Conservation (phyloP, 2,329 filamentous ascomycete species). For the Paraconiothyrium brasiliense region DNA sequence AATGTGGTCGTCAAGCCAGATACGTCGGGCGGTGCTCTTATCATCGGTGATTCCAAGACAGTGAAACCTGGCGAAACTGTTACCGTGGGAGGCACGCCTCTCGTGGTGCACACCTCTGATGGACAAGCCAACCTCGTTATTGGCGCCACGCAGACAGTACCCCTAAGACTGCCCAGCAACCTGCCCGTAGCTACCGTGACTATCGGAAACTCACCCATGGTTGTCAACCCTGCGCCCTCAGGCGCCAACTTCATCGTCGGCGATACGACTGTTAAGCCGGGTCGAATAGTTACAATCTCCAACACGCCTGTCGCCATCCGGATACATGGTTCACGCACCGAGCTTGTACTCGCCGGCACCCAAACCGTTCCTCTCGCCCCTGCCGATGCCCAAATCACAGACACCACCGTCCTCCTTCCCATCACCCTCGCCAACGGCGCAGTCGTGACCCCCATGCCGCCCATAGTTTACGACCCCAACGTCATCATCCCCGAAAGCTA, state of each 20-base stretch:
- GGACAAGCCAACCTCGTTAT: slow-evolving; percentile 34
- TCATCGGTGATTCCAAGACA: slow-evolving; percentile 33
- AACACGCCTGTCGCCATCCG: slow-evolving; percentile 4
- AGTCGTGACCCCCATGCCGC: slow-evolving; percentile 15
- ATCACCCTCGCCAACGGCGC: slow-evolving; percentile 25
- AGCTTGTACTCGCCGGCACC: neutral
- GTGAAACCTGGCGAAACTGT: slow-evolving; percentile 31
- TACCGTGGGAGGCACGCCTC: slow-evolving; percentile 34
- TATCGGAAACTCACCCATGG: slow-evolving; percentile 11
- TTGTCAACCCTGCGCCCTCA: slow-evolving; percentile 9
- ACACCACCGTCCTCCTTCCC: slow-evolving; percentile 27
- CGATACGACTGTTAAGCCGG: neutral
- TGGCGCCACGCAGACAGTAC: slow-evolving; percentile 29
- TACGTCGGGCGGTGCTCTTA: slow-evolving; percentile 23
- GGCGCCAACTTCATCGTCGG: slow-evolving; percentile 11
- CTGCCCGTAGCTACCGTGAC: slow-evolving; percentile 25
- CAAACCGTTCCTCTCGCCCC: slow-evolving; percentile 25
- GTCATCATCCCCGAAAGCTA: slow-evolving; percentile 22
- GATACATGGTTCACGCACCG: neutral
- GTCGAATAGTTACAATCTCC: slow-evolving; percentile 2
- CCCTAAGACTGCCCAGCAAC: slow-evolving; percentile 19
- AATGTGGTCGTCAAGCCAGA: slow-evolving; percentile 29
- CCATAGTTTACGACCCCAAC: neutral
- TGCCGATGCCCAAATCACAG: slow-evolving; percentile 24
- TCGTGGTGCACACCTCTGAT: slow-evolving; percentile 35